Evolutionary conservation across 2,329 filamentous ascomycete species (phyloP), one percentile per base, ranked within the genome.

Genomic region (Trichocomaceae sp.): DNA sequence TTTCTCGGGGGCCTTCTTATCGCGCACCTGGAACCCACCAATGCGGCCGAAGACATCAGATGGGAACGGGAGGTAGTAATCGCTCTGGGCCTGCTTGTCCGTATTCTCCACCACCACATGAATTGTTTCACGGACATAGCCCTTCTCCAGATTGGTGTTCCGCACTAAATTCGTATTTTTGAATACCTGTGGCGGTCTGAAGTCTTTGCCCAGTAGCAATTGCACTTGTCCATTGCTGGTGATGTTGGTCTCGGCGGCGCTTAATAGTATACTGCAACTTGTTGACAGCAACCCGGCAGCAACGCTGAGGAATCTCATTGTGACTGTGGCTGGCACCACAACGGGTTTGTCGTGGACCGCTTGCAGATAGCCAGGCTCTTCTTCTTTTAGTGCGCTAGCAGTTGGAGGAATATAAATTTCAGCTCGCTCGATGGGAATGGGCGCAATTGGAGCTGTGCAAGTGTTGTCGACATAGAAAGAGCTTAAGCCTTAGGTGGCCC

Each of bases 41-140:
- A 97, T 77, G 61, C 82, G 85, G 60, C 83, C 81, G 64, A 96
- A 82, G 72, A 89, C 79, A 59, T 85, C 81, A 57, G 85, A 78
- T 55, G 88, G 86, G 69, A 99, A 95, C 3, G 91, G 88, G 52
- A 99, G 66, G 72, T 86, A 97, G 80, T 99, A 99, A 72, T 95
- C 87, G 69, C 84, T 83, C 69, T 97, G 91, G 17, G 90, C 81
- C 61, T 85, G 77, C 58, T 81, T 79, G 66, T 86, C 88, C 62
- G 88, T 79, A 71, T 99, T 99, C 77, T 96, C 87, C 60, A 99
- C 83, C 50, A 95, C 79, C n/a, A 96, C 86, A 74, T 97, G 96
- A 79, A 96, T 83, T 13, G 85, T 87, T 74, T 97, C 92, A 68
- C 90, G 86, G 54, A 85, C 84, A 66, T 93, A 97, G 62, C 84